Percentiles rank a stretch among this genome's conserved stretches.
These are phyloP conservation scores for Saturnispora gosingensis DNA, from an alignment of 805 yeast species.

Conservation along the genomic window DNA sequence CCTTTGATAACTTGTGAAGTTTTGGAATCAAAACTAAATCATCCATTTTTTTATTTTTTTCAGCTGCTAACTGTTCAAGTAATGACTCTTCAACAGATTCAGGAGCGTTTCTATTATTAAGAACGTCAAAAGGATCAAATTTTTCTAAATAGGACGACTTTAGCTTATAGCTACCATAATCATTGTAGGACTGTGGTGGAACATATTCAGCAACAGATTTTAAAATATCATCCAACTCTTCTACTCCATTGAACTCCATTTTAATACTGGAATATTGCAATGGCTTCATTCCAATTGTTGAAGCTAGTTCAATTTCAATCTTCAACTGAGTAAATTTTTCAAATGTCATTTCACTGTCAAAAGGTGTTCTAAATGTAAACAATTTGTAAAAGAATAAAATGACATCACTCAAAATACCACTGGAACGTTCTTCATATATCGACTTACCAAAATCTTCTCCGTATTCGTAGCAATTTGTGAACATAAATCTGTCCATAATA, in stretches of 20 bases:
- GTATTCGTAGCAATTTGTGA: conserved; percentile 24
- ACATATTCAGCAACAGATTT: conserved; percentile 49
- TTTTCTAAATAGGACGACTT: conserved; percentile 35
- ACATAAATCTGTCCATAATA: conserved; percentile 48
- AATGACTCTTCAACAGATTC: conserved; percentile 44
- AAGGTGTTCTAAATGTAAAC: conserved; percentile 26
- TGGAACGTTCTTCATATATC: conserved; percentile 39
- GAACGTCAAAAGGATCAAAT: conserved; percentile 51
- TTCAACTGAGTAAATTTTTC: conserved; percentile 13
- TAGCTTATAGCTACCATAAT: conserved; percentile 57
- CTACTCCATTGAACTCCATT: conserved; percentile 15
- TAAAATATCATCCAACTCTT: conserved; percentile 41
- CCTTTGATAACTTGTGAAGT: conserved; percentile 24
- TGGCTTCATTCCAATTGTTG: conserved; percentile 44
- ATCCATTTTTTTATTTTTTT: conserved; percentile 29
- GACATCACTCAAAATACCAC: conserved; percentile 35
- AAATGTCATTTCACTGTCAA: conserved; percentile 17
- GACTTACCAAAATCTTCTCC: conserved; percentile 25
- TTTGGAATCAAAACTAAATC: conserved; percentile 44
- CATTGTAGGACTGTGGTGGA: conserved; percentile 59
- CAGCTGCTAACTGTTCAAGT: conserved; percentile 33
- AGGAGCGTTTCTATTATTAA: conserved; percentile 38
- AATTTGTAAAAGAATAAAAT: conserved; percentile 36
- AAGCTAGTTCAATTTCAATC: conserved; percentile 36
- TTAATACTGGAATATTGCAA: conserved; percentile 43